Evolutionary conservation across 2,329 filamentous ascomycete genomes (phyloP), one percentile per base, ranked within the genome.

Genomic region (Trichoderma sp.): DNA sequence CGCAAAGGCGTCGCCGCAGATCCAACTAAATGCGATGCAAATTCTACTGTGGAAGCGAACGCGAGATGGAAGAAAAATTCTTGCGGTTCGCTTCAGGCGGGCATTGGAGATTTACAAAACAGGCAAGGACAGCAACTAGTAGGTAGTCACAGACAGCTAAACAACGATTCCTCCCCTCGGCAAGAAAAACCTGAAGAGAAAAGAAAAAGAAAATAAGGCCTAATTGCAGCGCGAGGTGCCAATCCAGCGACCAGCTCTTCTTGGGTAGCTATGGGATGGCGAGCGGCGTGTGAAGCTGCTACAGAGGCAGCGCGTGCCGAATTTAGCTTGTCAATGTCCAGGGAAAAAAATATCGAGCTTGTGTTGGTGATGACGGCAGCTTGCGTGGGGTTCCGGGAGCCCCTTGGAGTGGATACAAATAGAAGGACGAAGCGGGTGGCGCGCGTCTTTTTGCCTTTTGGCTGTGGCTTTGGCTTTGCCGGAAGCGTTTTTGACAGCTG

Each of bases 201-300:
- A 33, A 59, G n/a, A 21, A 66, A 33, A 33, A 38, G 16, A 38
- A 56, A n/a, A 63, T 12, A 18, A 76, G 75, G 77, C 76, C 77
- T 76, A 78, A 77, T 76, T 78, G 75, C 81, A 81, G 76, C 78
- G 76, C 77, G 77, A 77, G 80, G 81, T 80, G 79, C 79, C 76
- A 77, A 77, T 80, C 29, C 65, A 78, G 79, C 79, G 79, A 79
- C 81, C 78, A 80, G 75, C 71, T 80, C 80, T 81, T 82, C 35
- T 41, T 79, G 50, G 50, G 50, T 14, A 78, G 79, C 82, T 81
- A 84, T 81, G 79, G 79, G 82, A 82, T 82, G 29, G 60, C 45
- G 41, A 31, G 59, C 41, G 50, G 71, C 41, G 41, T 27, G 31
- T 56, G 60, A 53, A 73, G 62, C 27, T 18, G 59, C 60, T 65